These are phyloP conservation scores for Coemansia sp. DNA, from an alignment of 192 early-diverging fungal species.

Conservation along the genomic window DNA sequence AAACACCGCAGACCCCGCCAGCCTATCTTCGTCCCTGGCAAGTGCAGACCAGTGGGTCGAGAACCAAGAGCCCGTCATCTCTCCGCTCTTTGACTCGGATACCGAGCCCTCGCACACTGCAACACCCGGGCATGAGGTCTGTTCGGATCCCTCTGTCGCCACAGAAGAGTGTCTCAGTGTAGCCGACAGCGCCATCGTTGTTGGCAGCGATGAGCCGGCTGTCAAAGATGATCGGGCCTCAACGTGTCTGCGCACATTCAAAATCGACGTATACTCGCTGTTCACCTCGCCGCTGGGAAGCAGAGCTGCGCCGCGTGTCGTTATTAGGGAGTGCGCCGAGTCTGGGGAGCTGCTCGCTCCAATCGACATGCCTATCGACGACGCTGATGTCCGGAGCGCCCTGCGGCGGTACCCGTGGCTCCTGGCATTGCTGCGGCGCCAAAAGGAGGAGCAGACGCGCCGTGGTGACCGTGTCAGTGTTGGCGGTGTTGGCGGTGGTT, in stretches of 20 bases:
- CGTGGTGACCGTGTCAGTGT: not conserved
- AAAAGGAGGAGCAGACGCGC: not conserved
- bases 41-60: too few species aligned
- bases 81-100: too few species aligned
- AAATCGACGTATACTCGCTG: slow-evolving; percentile 29
- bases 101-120: too few species aligned
- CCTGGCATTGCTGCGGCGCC: not conserved
- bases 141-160: too few species aligned
- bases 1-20: not conserved
- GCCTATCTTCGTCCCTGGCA: too few species aligned
- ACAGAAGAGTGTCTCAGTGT: too few species aligned
- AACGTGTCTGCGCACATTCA: not conserved
- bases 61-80: too few species aligned
- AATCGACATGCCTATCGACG: not conserved
- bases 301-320: slow-evolving; percentile 9
- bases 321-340: slow-evolving; percentile 12
- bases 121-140: too few species aligned
- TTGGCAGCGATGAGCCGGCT: too few species aligned
- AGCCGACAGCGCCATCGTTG: too few species aligned
- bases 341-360: not conserved
- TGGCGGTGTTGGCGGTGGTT: too few species aligned
- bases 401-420: slow-evolving; percentile 11
- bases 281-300: slow-evolving; percentile 18
- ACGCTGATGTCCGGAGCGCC: slow-evolving; percentile 1
- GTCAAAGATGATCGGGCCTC: too few species aligned